Evolutionary conservation across 2,329 filamentous ascomycete genomes (phyloP).

Genomic region (Elsinoe perseae): DNA sequence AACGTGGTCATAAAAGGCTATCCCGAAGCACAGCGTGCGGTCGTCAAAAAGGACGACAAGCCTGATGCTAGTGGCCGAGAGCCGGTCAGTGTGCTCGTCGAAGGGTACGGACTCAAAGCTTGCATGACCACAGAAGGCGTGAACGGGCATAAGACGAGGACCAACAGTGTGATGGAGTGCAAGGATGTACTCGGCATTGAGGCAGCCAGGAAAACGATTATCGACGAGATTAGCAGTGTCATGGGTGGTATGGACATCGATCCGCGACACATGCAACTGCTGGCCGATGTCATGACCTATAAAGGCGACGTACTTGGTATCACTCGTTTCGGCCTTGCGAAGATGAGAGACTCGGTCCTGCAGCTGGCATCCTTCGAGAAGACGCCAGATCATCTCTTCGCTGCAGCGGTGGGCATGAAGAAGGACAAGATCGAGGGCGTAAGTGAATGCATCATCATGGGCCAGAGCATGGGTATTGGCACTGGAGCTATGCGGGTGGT

Average conservation of each 20-base stretch:
- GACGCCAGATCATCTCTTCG: slow-evolving; percentile 94
- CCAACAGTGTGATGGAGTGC: slow-evolving; percentile 88
- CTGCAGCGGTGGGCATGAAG: slow-evolving; percentile 87
- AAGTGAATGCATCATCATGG: slow-evolving; percentile 96
- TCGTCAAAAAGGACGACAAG: slow-evolving; percentile 73
- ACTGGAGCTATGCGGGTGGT: slow-evolving; percentile 91
- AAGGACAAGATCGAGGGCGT: slow-evolving; percentile 88
- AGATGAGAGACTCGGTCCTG: slow-evolving; percentile 90
- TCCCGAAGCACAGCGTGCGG: slow-evolving; percentile 72
- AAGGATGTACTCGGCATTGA: slow-evolving; percentile 86
- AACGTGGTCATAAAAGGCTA: slow-evolving; percentile 85
- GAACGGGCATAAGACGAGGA: slow-evolving; percentile 62
- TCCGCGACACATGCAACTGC: slow-evolving; percentile 91
- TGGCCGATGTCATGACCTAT: slow-evolving; percentile 98
- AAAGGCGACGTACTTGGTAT: slow-evolving; percentile 96
- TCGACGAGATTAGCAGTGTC: slow-evolving; percentile 76
- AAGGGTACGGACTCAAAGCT: slow-evolving; percentile 81
- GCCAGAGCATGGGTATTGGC: slow-evolving; percentile 83
- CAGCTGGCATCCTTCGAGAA: slow-evolving; percentile 97
- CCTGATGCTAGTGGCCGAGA: slow-evolving; percentile 57
- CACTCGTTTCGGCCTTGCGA: slow-evolving; percentile 88
- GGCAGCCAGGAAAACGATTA: slow-evolving; percentile 82
- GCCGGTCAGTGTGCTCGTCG: slow-evolving; percentile 59
- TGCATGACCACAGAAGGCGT: slow-evolving; percentile 95
- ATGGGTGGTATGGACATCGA: slow-evolving; percentile 96